phyloP scores from a whole-genome alignment of 2,329 filamentous ascomycete genomes.

The Hypoxylon sp. region DNA sequence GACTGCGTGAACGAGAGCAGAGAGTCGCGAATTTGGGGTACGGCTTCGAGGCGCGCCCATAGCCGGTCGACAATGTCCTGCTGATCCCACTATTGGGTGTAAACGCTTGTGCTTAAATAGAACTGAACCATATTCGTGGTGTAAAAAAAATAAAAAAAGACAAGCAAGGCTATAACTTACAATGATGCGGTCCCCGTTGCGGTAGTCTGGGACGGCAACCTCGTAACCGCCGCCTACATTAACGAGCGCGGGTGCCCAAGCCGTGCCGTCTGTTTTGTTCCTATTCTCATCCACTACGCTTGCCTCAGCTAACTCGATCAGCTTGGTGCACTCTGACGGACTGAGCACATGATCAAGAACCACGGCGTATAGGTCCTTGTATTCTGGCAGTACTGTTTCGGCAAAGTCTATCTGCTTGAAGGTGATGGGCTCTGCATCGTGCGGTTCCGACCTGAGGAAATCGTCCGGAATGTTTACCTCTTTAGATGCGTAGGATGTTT shows the following conservation, averaged over 20 bases:
- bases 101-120: too few relatives aligned
- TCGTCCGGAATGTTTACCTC: slow-evolving; percentile 52
- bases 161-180: too few relatives aligned
- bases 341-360: slow-evolving; percentile 71
- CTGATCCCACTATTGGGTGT: too few relatives aligned
- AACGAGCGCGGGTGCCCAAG: slow-evolving; percentile 75
- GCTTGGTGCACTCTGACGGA: slow-evolving; percentile 67
- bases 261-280: slow-evolving; percentile 45
- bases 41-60: slow-evolving; percentile 64
- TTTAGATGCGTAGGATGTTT: slow-evolving; percentile 47
- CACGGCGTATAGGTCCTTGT: slow-evolving; percentile 64
- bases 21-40: slow-evolving; percentile 53
- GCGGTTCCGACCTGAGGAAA: slow-evolving; percentile 57
- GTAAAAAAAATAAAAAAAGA: too few relatives aligned
- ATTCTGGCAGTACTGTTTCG: slow-evolving; percentile 59
- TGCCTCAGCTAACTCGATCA: slow-evolving; percentile 62
- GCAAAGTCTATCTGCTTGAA: slow-evolving; percentile 63
- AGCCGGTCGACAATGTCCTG: slow-evolving; percentile 68
- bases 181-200: slow-evolving; percentile 80
- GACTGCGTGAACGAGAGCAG: slow-evolving; percentile 49
- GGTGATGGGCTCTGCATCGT: slow-evolving; percentile 55
- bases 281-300: slow-evolving; percentile 60
- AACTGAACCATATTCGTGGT: too few relatives aligned
- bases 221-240: slow-evolving; percentile 71
- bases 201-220: slow-evolving; percentile 62